Percentiles rank a stretch among this genome's conserved stretches.
Evolutionary conservation across 495 filamentous ascomycete genomes (phyloP).

Genomic region (Margaritispora aquatica): DNA sequence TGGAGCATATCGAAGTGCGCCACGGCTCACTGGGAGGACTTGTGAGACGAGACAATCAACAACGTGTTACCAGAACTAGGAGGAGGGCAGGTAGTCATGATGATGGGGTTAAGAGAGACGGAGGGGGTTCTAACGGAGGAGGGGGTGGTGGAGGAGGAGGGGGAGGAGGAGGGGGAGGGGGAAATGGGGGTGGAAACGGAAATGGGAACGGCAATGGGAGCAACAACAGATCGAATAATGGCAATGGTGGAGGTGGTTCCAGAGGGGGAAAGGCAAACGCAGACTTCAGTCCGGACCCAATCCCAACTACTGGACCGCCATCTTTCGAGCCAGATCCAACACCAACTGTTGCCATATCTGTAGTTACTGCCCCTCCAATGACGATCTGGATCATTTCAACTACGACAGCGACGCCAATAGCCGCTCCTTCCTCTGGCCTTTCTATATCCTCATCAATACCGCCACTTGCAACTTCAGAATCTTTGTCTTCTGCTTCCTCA

Average conservation of each 20-base stretch:
- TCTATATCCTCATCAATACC: background rate
- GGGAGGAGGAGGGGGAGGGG: background rate
- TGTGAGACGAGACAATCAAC: background rate
- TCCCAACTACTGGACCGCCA: background rate
- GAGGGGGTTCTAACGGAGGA: background rate
- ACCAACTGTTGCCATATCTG: background rate
- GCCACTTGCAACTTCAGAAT: background rate
- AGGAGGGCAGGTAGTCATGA: background rate
- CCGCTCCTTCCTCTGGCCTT: background rate
- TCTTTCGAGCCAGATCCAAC: background rate
- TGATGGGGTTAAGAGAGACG: background rate
- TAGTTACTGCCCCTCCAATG: background rate
- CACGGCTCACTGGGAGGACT: conserved; percentile 5
- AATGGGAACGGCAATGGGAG: conserved; percentile 10
- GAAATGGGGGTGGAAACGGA: conserved; percentile 11
- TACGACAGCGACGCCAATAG: background rate
- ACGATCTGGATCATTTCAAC: conserved; percentile 2
- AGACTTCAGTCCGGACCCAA: background rate
- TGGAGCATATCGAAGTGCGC: conserved; percentile 9
- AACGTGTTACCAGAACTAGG: background rate
- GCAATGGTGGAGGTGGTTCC: conserved; percentile 2
- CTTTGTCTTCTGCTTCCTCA: background rate
- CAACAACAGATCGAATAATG: conserved; percentile 12
- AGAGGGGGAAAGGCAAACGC: conserved; percentile 4
- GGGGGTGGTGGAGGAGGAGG: background rate